Percentiles rank a stretch among this genome's conserved stretches.
These are phyloP conservation scores for Eucalyptus tenuipes DNA, from an alignment of 345 rosid genomes.

Conservation along the genomic window DNA sequence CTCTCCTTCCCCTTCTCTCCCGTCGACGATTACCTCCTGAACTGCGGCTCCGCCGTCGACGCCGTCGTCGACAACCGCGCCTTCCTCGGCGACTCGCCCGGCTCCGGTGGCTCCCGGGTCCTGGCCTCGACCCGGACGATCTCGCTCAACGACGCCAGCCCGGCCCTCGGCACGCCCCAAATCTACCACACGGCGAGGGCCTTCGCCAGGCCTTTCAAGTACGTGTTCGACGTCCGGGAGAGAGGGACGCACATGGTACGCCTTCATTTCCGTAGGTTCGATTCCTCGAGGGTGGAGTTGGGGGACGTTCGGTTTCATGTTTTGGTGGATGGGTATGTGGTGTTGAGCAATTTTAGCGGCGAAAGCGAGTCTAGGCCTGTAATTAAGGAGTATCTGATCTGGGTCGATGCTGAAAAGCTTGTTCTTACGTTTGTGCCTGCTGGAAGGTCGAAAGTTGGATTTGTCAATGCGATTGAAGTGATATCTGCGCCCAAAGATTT, in stretches of 20 bases:
- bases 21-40: conserved; percentile 44
- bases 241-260: conserved; percentile 73
- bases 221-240: conserved; percentile 45
- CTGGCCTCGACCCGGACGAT: conserved; percentile 19
- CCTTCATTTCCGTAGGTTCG: conserved; percentile 49
- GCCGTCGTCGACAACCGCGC: conserved; percentile 45
- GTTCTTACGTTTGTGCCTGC: conserved; percentile 47
- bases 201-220: conserved; percentile 48
- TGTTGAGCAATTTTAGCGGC: conserved; percentile 52
- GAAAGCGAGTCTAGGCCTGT: conserved; percentile 5
- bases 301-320: conserved; percentile 56
- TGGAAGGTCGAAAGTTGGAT: conserved; percentile 32
- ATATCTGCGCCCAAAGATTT: conserved; percentile 84
- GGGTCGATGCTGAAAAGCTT: conserved; percentile 34
- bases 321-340: conserved; percentile 53
- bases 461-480: conserved; percentile 81
- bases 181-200: conserved; percentile 60
- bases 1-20: neutral
- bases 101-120: neutral
- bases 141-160: conserved; percentile 12
- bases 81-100: conserved; percentile 38
- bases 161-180: conserved; percentile 12
- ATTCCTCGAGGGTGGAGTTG: conserved; percentile 25
- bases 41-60: conserved; percentile 59
- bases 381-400: conserved; percentile 58